Conservation (phyloP, 1,284 basidiomycete genomes). For the Puccinia polysora region DNA sequence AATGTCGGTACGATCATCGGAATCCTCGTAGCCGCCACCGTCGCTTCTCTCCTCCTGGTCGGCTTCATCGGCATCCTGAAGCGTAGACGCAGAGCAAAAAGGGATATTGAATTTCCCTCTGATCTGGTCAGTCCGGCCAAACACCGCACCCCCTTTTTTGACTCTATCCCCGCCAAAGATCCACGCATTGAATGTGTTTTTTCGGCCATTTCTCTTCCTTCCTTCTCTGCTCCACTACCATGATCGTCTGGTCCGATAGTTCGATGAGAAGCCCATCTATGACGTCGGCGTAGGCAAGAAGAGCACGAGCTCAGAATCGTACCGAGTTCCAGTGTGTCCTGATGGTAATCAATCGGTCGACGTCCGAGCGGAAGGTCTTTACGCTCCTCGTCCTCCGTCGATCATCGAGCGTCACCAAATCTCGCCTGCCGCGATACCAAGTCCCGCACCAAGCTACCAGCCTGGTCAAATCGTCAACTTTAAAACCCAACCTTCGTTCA, state of each 20-base stretch:
- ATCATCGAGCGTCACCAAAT: conserved; percentile 23
- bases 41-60: conserved; percentile 15
- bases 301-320: not conserved
- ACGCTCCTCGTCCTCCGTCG: conserved; percentile 12
- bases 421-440: not conserved
- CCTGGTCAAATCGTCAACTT: conserved; percentile 24
- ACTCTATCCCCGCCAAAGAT: not conserved
- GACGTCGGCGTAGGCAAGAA: not conserved
- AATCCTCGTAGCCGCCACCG: conserved; percentile 8
- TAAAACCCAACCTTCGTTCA: not conserved
- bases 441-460: conserved; percentile 19
- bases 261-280: not conserved
- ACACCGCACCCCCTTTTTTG: not conserved
- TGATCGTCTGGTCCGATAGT: not conserved
- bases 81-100: not conserved
- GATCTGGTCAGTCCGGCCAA: conserved; percentile 25
- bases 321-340: not conserved
- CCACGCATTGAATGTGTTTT: not conserved
- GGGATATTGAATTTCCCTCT: not conserved
- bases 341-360: not conserved
- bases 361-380: not conserved
- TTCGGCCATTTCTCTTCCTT: not conserved
- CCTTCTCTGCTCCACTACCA: too few species aligned
- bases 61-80: conserved; percentile 1
- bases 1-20: conserved; percentile 26